Evolutionary conservation across 106 monocot species (phyloP), one percentile per base, ranked within the genome.

Genomic region (Acorus calamus): DNA sequence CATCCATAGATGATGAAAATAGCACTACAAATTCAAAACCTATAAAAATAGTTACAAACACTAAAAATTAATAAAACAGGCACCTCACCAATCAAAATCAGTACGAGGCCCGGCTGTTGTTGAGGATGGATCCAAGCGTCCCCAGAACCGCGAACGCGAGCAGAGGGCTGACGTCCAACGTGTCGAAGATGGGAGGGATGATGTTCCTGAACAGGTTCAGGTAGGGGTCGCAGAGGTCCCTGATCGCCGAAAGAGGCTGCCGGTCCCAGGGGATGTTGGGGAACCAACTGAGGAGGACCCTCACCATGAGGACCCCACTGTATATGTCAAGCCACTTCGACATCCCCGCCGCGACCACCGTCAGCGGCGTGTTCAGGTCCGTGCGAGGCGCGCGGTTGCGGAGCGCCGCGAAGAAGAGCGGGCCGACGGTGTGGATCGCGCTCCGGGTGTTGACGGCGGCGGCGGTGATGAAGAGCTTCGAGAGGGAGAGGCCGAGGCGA

Each of bases 251-350:
- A 41, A 74, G 52, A 13, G 73, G 73, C 66, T 74, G 73, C 8
- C 59, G 66, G 14, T 74, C 66, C 73, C 73, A 74, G 3, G 66
- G 73, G 52, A 74, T 66, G 60, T 67, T 66, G 60, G 73, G 73
- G 66, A 74, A 74, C 73, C 73, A 74, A 10, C 66, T 66, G 52
- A 74, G 73, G 14, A 74, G 41, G 41, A 59, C 58, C 59, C 73
- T 49, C 5, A 74, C 66, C 53, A 60, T 50, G 11, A 74, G 56
- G 13, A 74, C 57, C 60, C 57, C 66, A 14, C 59, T 52, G 66
- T 74, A 74, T 42, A 74, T 57, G 42, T 66, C 73, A 8, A 74
- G 44, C 66, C 66, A 66, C 52, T 14, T 59, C 7, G 59, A 28
- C 60, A 60, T 51, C 7, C 73, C 73, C 4, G 73, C 58, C 45